These are phyloP conservation scores for Withania somnifera DNA, from an alignment of 305 asterid species.

Conservation along the genomic window DNA sequence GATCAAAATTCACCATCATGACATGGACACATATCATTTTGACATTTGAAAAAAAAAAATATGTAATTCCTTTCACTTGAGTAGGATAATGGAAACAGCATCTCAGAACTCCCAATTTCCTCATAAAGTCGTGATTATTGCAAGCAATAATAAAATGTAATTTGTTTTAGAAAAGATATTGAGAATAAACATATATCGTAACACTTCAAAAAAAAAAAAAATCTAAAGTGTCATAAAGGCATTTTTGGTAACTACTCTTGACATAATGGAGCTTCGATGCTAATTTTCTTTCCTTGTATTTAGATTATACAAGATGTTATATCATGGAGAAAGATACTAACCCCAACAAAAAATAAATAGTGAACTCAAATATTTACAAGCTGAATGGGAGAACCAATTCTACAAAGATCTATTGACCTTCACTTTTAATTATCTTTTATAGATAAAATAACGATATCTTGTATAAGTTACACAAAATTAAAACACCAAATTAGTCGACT, in stretches of 20 bases:
- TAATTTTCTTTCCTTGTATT: neutral
- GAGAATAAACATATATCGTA: neutral
- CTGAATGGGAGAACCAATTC: neutral
- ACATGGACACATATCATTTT: neutral
- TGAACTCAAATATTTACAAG: neutral
- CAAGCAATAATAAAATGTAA: neutral
- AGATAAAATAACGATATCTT: neutral
- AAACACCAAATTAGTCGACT: neutral
- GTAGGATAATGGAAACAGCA: neutral
- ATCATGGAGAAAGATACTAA: neutral
- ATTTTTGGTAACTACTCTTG: too few species aligned
- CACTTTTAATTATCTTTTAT: neutral
- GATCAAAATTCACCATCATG: neutral
- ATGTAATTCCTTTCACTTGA: neutral
- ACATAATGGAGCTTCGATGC: neutral
- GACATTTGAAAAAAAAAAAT: neutral
- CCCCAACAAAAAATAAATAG: neutral
- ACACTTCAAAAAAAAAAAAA: too few species aligned
- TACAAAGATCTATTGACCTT: neutral
- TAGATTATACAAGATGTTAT: neutral
- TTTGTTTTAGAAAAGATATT: neutral
- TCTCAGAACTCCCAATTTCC: neutral
- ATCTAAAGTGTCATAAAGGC: too few species aligned
- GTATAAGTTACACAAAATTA: neutral
- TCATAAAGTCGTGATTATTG: neutral